phyloP scores from a whole-genome alignment of 129 eudicot species.

The Arctium lappa region DNA sequence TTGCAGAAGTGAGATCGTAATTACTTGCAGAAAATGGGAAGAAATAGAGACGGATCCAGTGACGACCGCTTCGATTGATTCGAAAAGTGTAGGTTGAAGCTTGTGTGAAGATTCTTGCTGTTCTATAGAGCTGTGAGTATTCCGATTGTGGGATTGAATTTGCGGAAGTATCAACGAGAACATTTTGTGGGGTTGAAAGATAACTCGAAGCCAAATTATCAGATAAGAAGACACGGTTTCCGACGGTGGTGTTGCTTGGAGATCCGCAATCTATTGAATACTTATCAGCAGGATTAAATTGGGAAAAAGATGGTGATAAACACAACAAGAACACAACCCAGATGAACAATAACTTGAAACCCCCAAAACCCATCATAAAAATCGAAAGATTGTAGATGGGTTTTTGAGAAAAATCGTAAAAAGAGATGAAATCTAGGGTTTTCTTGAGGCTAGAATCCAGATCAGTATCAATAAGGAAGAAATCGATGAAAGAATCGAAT shows the following conservation, averaged over 20 bases:
- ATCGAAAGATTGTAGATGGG: background rate
- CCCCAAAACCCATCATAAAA: conserved; percentile 38
- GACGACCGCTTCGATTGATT: conserved; percentile 66
- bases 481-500: background rate
- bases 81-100: conserved; percentile 49
- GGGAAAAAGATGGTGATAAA: conserved; percentile 27
- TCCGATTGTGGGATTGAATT: conserved; percentile 48
- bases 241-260: conserved; percentile 45
- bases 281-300: conserved; percentile 53
- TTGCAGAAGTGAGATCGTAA: conserved; percentile 52
- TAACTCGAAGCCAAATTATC: conserved; percentile 64
- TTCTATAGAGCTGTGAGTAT: conserved; percentile 45
- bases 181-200: conserved; percentile 61
- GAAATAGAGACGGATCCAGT: conserved; percentile 85
- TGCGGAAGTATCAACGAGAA: conserved; percentile 48
- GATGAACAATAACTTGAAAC: conserved; percentile 28
- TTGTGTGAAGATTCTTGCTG: conserved; percentile 66
- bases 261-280: conserved; percentile 83
- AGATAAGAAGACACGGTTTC: conserved; percentile 48
- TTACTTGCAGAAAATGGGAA: conserved; percentile 49
- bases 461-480: background rate
- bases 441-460: background rate
- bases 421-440: conserved; percentile 11
- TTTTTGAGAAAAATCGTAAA: background rate
- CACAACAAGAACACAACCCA: conserved; percentile 28